These are phyloP conservation scores for Candida tunisiensis DNA, from an alignment of 1,139 yeast genomes.

Conservation along the genomic window DNA sequence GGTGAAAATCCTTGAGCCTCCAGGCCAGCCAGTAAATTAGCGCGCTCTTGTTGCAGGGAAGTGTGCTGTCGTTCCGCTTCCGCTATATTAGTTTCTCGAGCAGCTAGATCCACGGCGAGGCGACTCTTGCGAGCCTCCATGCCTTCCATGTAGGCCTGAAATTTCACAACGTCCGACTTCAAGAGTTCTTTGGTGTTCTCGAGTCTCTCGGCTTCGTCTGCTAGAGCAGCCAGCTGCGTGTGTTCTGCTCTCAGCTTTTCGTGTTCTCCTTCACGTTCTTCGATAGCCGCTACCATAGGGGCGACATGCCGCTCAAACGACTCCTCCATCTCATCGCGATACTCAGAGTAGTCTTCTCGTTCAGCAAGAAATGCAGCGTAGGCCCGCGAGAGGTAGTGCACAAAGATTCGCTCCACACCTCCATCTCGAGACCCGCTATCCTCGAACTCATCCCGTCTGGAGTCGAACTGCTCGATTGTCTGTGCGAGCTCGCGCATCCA, in stretches of 20 bases:
- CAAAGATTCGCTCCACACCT: neutral
- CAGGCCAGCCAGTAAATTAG: no score
- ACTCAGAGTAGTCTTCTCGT: neutral
- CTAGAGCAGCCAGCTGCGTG: slow-evolving; percentile 3
- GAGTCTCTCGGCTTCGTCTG: slow-evolving; percentile 3
- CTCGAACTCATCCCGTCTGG: slow-evolving; percentile 19
- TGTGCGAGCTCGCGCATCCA: slow-evolving; percentile 55
- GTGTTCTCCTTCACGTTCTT: slow-evolving; percentile 1
- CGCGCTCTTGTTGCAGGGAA: no score
- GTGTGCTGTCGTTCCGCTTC: neutral
- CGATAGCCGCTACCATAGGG: slow-evolving; percentile 1
- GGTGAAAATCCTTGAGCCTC: no score
- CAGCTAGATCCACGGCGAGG: neutral
- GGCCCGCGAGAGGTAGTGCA: no score
- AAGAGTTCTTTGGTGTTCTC: slow-evolving; percentile 1
- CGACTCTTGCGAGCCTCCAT: neutral
- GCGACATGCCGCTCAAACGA: neutral
- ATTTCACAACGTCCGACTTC: neutral
- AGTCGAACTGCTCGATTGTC: slow-evolving; percentile 31
- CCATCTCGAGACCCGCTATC: neutral
- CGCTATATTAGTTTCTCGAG: neutral
- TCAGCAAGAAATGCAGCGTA: no score
- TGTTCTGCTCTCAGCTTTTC: slow-evolving; percentile 3
- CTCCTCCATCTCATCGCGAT: neutral
- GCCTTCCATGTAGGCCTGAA: neutral